Conservation (phyloP, 2,329 filamentous ascomycete species). For the Pseudogymnoascus sp. region DNA sequence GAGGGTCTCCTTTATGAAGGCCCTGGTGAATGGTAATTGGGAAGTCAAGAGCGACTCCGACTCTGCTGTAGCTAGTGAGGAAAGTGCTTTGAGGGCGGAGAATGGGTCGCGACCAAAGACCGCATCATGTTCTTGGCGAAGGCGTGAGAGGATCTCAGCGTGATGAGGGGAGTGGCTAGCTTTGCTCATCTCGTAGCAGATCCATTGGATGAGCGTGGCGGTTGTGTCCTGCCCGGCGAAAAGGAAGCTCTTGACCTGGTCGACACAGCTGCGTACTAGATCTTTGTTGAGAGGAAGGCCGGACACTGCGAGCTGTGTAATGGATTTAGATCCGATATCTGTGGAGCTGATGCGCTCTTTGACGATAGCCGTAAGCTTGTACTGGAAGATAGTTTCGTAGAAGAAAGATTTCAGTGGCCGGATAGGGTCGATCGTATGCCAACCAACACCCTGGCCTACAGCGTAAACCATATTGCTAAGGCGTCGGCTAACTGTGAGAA, state of each 20-base stretch:
- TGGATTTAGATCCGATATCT: slow-evolving; percentile 7
- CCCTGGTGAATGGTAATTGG: slow-evolving; percentile 18
- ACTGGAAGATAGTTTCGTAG: slow-evolving; percentile 21
- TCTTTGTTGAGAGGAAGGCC: slow-evolving; percentile 10
- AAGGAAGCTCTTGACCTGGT: slow-evolving; percentile 18
- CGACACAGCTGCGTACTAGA: slow-evolving; percentile 13
- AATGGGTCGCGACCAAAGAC: slow-evolving; percentile 19
- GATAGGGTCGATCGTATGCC: slow-evolving; percentile 17
- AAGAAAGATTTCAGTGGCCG: slow-evolving; percentile 17
- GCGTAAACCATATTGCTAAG: slow-evolving; percentile 12
- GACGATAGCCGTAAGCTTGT: neutral
- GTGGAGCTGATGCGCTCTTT: neutral
- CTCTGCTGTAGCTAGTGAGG: neutral
- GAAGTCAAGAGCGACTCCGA: slow-evolving; percentile 17
- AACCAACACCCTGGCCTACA: slow-evolving; percentile 14
- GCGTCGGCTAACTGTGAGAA: slow-evolving; percentile 15
- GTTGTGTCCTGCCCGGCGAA: slow-evolving; percentile 17
- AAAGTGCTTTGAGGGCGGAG: neutral
- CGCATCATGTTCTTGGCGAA: slow-evolving; percentile 20
- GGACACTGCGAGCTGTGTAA: slow-evolving; percentile 17
- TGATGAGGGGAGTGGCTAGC: neutral
- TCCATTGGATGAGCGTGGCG: neutral
- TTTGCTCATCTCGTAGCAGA: neutral
- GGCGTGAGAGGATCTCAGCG: slow-evolving; percentile 13
- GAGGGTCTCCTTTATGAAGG: slow-evolving; percentile 22